Percentiles rank a stretch among this genome's conserved stretches.
Conservation (phyloP, 768 basidiomycete species). For the Leccinum pellstonianum region DNA sequence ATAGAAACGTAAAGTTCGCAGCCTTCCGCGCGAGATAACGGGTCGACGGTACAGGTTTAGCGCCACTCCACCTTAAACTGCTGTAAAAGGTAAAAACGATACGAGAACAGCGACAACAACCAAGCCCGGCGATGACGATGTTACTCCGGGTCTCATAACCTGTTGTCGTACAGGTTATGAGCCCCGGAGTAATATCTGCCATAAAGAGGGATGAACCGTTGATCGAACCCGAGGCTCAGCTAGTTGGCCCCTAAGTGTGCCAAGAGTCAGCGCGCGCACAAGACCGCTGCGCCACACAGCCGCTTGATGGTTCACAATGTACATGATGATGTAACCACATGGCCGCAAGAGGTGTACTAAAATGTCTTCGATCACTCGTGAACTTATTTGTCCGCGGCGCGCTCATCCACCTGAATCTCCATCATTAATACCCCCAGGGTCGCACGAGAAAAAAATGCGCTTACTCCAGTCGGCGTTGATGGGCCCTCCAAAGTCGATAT, state of each 20-base stretch:
- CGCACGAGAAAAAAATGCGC: constrained; percentile 3
- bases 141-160: constrained; percentile 19
- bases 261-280: background rate
- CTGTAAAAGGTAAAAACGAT: background rate
- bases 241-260: background rate
- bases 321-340: background rate
- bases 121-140: constrained; percentile 7
- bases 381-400: constrained; percentile 12
- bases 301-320: background rate
- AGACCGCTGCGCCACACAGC: constrained; percentile 17
- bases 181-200: constrained; percentile 23
- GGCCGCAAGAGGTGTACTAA: background rate
- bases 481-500: background rate
- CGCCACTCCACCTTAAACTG: background rate
- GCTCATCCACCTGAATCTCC: constrained; percentile 5
- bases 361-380: background rate
- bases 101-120: constrained; percentile 6
- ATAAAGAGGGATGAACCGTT: constrained; percentile 8
- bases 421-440: background rate
- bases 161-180: constrained; percentile 23
- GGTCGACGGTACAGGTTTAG: background rate
- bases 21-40: background rate
- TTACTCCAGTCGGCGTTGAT: background rate
- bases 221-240: background rate
- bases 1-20: background rate